Evolutionary conservation across 495 filamentous ascomycete species (phyloP).

Genomic region (Penicillium tannophilum): DNA sequence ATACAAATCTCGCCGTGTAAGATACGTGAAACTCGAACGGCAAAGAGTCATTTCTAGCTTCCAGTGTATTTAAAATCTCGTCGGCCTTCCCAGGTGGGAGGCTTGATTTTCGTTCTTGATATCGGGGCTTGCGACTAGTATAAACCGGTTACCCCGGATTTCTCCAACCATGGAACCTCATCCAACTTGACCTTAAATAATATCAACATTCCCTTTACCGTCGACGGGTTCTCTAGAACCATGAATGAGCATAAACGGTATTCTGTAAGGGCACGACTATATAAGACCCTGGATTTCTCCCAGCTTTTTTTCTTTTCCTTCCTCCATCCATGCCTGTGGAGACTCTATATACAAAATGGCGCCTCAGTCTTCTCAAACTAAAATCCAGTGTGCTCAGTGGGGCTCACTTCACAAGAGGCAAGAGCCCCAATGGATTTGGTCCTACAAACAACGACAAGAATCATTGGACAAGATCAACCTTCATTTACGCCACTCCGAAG

Average conservation of each 20-base stretch:
- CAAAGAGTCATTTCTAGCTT: too few species aligned
- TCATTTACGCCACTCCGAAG: neutral
- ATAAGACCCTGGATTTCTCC: neutral
- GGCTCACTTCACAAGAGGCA: neutral
- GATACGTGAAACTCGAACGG: too few species aligned
- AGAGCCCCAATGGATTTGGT: neutral
- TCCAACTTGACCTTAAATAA: neutral
- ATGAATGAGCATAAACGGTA: neutral
- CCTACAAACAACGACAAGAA: neutral
- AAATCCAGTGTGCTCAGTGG: neutral
- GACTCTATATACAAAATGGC: neutral
- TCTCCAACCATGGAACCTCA: neutral
- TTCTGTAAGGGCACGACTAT: neutral
- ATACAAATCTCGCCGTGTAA: neutral
- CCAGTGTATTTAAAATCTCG: too few species aligned
- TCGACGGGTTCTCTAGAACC: neutral
- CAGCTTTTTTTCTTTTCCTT: neutral
- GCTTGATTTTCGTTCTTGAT: neutral
- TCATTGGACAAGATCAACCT: neutral
- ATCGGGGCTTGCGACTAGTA: neutral
- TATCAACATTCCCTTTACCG: neutral
- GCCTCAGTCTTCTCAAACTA: neutral
- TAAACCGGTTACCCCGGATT: neutral
- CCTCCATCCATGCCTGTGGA: neutral
- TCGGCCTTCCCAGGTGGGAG: too few species aligned